These are phyloP conservation scores for Trypanosoma melophagium DNA, from an alignment of 208 protist species.

Conservation along the genomic window DNA sequence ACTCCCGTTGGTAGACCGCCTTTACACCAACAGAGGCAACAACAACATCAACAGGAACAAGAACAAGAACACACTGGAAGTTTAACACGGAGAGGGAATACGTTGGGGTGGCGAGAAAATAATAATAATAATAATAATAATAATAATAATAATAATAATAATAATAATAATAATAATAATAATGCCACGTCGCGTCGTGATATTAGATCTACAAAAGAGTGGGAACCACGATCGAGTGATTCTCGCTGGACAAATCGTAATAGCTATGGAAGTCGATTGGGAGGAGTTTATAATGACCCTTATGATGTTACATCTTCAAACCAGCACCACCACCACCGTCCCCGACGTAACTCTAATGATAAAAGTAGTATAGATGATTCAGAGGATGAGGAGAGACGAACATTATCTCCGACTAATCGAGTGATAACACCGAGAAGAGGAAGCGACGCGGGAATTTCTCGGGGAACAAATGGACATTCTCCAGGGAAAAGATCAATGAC, in stretches of 20 bases:
- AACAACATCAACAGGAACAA: not conserved
- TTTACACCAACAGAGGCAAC: conserved; percentile 4
- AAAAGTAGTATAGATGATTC: not conserved
- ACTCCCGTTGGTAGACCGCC: conserved; percentile 5
- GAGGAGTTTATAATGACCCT: not conserved
- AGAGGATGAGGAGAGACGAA: not conserved
- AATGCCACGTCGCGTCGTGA: no score
- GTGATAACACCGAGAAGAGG: not conserved
- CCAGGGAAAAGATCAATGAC: not conserved
- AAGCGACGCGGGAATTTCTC: not conserved
- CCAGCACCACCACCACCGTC: not conserved
- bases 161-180: no score
- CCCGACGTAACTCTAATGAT: not conserved
- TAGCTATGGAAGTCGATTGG: not conserved
- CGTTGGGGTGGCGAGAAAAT: no score
- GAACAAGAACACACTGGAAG: not conserved
- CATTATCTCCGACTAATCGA: not conserved
- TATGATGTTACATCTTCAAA: not conserved
- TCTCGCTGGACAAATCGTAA: not conserved
- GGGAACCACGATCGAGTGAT: no score
- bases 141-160: no score
- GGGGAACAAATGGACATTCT: not conserved
- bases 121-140: no score
- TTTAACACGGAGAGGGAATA: not conserved
- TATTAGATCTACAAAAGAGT: no score